These are phyloP conservation scores for Simplicillium sp. DNA, from an alignment of 2,329 filamentous ascomycete genomes.

Conservation along the genomic window DNA sequence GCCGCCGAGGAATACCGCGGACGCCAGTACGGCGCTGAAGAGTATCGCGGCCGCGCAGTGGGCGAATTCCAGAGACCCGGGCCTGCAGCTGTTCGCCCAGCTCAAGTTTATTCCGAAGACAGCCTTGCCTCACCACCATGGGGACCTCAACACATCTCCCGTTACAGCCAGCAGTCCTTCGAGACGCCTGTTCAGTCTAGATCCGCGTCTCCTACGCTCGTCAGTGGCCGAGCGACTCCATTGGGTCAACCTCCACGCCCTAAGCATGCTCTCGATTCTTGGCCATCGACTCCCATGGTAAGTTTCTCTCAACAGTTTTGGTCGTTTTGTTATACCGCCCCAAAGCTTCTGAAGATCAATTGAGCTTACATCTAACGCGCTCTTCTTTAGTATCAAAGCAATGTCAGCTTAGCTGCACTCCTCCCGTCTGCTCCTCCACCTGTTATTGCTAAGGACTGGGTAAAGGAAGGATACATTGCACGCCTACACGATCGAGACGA, in stretches of 20 bases:
- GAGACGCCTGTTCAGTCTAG: constrained; percentile 11
- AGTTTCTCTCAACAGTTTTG: neutral
- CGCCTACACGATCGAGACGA: constrained; percentile 32
- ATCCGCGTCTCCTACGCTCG: constrained; percentile 18
- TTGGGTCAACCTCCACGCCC: constrained; percentile 11
- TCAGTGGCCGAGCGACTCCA: constrained; percentile 16
- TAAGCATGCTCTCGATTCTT: constrained; percentile 13
- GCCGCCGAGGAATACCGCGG: neutral
- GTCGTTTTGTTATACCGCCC: neutral
- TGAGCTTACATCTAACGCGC: constrained; percentile 4
- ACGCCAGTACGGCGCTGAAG: constrained; percentile 8
- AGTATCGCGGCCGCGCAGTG: constrained; percentile 16
- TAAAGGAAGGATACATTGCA: constrained; percentile 22
- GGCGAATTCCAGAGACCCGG: constrained; percentile 14
- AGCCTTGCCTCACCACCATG: constrained; percentile 10
- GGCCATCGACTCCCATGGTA: constrained; percentile 16
- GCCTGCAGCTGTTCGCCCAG: constrained; percentile 9
- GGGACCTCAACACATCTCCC: constrained; percentile 6
- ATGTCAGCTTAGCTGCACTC: constrained; percentile 29
- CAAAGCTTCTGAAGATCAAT: neutral
- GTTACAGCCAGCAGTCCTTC: constrained; percentile 10
- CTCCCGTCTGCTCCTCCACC: constrained; percentile 20
- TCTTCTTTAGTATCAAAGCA: constrained; percentile 27
- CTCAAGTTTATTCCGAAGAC: constrained; percentile 13
- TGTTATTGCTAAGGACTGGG: constrained; percentile 20